Evolutionary conservation across 2,329 filamentous ascomycete genomes (phyloP).

Genomic region (Beauveria caledonica): DNA sequence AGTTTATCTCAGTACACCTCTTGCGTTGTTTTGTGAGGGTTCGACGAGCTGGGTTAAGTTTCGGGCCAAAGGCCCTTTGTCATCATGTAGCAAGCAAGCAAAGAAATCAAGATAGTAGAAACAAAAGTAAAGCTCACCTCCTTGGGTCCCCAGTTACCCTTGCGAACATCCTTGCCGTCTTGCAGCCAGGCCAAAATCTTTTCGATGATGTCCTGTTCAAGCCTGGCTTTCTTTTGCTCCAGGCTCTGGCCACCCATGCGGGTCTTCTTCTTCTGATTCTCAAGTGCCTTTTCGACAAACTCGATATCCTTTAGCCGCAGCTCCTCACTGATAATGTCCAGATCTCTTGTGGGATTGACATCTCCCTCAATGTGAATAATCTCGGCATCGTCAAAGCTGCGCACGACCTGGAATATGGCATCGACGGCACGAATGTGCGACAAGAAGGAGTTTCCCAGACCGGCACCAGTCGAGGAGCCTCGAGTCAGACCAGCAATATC

Average conservation of each 20-base stretch:
- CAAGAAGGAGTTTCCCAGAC: constrained; percentile 95
- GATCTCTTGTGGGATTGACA: constrained; percentile 86
- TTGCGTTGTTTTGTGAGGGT: constrained; percentile 65
- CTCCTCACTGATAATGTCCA: constrained; percentile 96
- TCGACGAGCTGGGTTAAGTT: constrained; percentile 99
- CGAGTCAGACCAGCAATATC: constrained; percentile 96
- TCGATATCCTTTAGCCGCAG: constrained; percentile 97
- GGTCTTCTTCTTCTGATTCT: constrained; percentile 89
- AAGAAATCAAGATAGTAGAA: constrained; percentile 13
- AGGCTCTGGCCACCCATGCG: constrained; percentile 87
- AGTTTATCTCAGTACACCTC: constrained; percentile 84
- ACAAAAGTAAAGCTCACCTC: constrained; percentile 61
- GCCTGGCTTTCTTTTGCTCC: constrained; percentile 95
- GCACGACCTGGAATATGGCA: constrained; percentile 94
- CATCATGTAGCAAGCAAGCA: constrained; percentile 59
- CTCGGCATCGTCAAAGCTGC: constrained; percentile 97
- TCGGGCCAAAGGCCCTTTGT: constrained; percentile 94
- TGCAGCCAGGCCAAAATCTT: constrained; percentile 79
- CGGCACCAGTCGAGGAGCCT: constrained; percentile 92
- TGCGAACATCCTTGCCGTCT: constrained; percentile 86
- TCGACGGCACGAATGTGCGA: constrained; percentile 98
- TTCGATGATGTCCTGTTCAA: constrained; percentile 88
- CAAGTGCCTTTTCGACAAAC: constrained; percentile 92
- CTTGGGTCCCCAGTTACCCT: constrained; percentile 82
- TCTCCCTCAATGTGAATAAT: constrained; percentile 99